Evolutionary conservation across 805 yeast species (phyloP).

Genomic region (Starmerella vaccinii): DNA sequence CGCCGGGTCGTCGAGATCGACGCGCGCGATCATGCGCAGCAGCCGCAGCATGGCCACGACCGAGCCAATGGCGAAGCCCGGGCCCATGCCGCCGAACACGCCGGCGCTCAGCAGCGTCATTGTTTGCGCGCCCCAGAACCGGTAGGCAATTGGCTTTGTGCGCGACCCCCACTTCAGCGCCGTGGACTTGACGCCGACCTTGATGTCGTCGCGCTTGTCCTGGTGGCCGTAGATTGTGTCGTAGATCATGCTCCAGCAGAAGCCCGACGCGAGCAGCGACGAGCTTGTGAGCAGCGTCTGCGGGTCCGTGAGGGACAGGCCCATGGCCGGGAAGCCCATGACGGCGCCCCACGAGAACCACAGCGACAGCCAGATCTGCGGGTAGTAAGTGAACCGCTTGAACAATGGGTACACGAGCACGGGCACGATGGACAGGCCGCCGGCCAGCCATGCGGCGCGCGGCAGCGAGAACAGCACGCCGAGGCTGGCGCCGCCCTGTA

Average conservation of each 20-base stretch:
- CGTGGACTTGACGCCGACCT: constrained; percentile 89
- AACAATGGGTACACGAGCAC: constrained; percentile 86
- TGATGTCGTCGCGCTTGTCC: constrained; percentile 77
- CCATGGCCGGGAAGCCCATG: constrained; percentile 93
- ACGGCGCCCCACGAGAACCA: constrained; percentile 94
- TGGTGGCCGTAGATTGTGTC: constrained; percentile 98
- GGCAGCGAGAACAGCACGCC: constrained; percentile 67
- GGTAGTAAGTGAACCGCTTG: constrained; percentile 91
- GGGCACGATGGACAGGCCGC: constrained; percentile 67
- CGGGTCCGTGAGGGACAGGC: constrained; percentile 63
- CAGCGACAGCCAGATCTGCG: constrained; percentile 70
- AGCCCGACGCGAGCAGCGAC: constrained; percentile 66
- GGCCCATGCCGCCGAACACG: constrained; percentile 67
- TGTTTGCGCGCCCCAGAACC: constrained; percentile 58
- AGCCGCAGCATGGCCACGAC: constrained; percentile 61
- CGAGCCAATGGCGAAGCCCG: constrained; percentile 62
- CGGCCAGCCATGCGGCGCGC: constrained; percentile 63
- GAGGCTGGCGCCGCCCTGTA: constrained; percentile 64
- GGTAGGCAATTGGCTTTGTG: constrained; percentile 59
- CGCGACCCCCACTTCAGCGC: constrained; percentile 89
- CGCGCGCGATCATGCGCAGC: constrained; percentile 55
- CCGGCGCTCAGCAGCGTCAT: constrained; percentile 60
- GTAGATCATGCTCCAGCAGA: constrained; percentile 89
- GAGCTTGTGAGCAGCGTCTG: constrained; percentile 37
- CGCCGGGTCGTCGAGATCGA: constrained; percentile 66